A percentile compares a stretch with the other conserved stretches of the same genome.
phyloP scores from a whole-genome alignment of 2,329 filamentous ascomycete species.

The Calcarisporium arbuscula region DNA sequence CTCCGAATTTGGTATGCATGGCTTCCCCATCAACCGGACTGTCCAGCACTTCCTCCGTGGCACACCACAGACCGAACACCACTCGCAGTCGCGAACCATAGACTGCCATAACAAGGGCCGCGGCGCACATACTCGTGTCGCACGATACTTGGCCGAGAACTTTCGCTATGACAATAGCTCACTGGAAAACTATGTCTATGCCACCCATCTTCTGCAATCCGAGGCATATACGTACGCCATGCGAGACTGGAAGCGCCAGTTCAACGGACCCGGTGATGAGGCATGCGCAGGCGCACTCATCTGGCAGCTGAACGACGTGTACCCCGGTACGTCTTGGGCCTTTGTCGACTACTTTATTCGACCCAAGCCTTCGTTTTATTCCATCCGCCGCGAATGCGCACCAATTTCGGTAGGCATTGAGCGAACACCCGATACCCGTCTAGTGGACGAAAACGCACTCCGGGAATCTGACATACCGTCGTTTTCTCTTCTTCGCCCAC shows the following conservation, averaged over 20 bases:
- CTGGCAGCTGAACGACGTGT: constrained; percentile 62
- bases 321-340: constrained; percentile 57
- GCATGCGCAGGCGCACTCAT: constrained; percentile 56
- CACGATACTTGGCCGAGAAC: constrained; percentile 68
- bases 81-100: constrained; percentile 65
- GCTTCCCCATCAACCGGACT: constrained; percentile 59
- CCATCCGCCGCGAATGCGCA: constrained; percentile 9
- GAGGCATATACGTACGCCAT: constrained; percentile 40
- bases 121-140: constrained; percentile 65
- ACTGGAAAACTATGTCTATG: constrained; percentile 5
- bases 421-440: constrained; percentile 1
- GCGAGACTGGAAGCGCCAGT: constrained; percentile 50
- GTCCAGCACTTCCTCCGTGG: constrained; percentile 58
- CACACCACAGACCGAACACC: constrained; percentile 43
- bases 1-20: constrained; percentile 70
- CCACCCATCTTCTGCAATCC: constrained; percentile 39
- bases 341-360: constrained; percentile 47
- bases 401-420: constrained; percentile 1
- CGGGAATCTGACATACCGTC: no score
- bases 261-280: constrained; percentile 48
- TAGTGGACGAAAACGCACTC: no score
- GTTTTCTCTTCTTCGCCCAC: no score
- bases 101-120: constrained; percentile 78
- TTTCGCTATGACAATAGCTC: constrained; percentile 36
- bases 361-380: constrained; percentile 49